Base-by-base conservation (phyloP, 495 filamentous ascomycete genomes). In the Parathielavia appendiculata region DNA sequence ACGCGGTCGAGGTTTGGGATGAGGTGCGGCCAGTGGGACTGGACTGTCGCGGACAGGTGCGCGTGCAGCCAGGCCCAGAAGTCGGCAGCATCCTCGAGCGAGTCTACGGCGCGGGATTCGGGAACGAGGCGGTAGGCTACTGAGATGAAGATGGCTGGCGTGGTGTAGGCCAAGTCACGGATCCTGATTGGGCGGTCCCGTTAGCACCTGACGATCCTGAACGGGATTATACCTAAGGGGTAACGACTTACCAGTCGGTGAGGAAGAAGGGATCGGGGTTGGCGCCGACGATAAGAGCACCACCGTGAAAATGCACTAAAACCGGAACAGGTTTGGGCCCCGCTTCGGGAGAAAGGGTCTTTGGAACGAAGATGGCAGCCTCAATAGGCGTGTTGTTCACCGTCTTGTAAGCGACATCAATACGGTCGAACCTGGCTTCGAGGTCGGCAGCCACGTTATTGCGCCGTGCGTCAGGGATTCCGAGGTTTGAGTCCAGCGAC, bases 51-150 rank as follows among this genome's bases (percentile, higher is more conserved):
- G 0, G 58, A 30, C 26, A 60, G 57, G 41, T 30, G 38, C 14
- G 35, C 45, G 54, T 52, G 69, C 14, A 79, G 44, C 80, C 81
- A 82, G 5, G 63, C 56, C 78, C 78, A 81, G 65, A 81, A 80
- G 57, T 77, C 73, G 22, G 69, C 62, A 5, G 82, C 43, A 59
- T 84, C 81, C 17, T 72, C 63, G 51, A 79, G 67, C 58, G 79
- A 71, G n/a, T 81, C 73, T 17, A 66, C 38, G 36, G 77, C 76
- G 17, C 61, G 78, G 30, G 73, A 63, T 54, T 82, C 78, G 32
- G 80, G 79, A 10, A 79, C 38, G 20, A 84, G 72, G 12, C 79
- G 79, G 71, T 84, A 81, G 19, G 45, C 44, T 1, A 62, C 56
- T 40, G 59, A 64, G 39, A 67, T 20, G 45, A 64, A 22, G 62